A percentile compares a stretch with the other conserved stretches of the same genome.
Evolutionary conservation across 768 basidiomycete genomes (phyloP).

Genomic region (Neoboletus magnificus): DNA sequence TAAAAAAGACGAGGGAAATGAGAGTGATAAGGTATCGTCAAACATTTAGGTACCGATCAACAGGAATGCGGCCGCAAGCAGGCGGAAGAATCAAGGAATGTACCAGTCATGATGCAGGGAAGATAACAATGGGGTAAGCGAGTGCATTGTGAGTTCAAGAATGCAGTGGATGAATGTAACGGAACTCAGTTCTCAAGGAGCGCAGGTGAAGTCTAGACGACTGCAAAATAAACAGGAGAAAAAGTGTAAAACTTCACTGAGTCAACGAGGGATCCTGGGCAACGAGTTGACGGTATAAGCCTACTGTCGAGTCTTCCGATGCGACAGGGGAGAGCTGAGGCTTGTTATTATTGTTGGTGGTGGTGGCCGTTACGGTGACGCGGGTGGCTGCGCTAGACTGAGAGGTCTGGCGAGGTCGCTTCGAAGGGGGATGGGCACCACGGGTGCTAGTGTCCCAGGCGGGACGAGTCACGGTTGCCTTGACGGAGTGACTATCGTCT

Average conservation of each 20-base stretch:
- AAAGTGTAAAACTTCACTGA: conserved; percentile 22
- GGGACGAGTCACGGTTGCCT: conserved; percentile 71
- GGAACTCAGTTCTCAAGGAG: conserved; percentile 21
- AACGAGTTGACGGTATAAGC: conserved; percentile 78
- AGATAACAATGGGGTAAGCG: conserved; percentile 23
- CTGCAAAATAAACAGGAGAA: conserved; percentile 2
- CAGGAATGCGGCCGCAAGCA: conserved; percentile 20
- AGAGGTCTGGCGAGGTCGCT: conserved; percentile 69
- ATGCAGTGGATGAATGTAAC: conserved; percentile 18
- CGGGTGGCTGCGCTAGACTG: conserved; percentile 64
- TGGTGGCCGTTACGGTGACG: conserved; percentile 32
- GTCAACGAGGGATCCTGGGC: conserved; percentile 71
- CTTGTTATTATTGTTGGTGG: conserved; percentile 31
- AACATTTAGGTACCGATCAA: conserved; percentile 27
- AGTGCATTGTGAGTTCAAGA: conserved; percentile 30
- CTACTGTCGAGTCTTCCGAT: conserved; percentile 72
- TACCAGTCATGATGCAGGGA: conserved; percentile 30
- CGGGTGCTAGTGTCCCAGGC: conserved; percentile 70
- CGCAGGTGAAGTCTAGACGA: conserved; percentile 17
- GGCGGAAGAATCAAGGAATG: conserved; percentile 25
- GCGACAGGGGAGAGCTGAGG: conserved; percentile 65
- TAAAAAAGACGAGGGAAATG: conserved; percentile 25
- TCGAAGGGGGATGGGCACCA: conserved; percentile 37
- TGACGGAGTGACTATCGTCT: conserved; percentile 65
- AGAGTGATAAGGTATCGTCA: conserved; percentile 36